These are phyloP conservation scores for Eurotiales sp. DNA, from an alignment of 2,329 filamentous ascomycete species.

Conservation along the genomic window DNA sequence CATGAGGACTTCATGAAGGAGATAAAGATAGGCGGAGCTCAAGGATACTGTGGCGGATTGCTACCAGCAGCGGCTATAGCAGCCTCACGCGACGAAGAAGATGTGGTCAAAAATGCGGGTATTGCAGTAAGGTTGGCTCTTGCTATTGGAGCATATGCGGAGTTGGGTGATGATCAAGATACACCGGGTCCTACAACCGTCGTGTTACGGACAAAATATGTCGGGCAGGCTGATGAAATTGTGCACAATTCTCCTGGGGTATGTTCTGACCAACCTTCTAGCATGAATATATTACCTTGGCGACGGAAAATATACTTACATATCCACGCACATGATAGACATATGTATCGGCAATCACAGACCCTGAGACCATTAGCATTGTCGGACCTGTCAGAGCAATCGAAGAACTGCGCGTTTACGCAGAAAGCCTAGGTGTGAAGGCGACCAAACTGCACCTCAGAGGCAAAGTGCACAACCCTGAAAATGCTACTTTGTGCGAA, in stretches of 20 bases:
- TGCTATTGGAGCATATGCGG: constrained; percentile 8
- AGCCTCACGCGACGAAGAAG: constrained; percentile 2
- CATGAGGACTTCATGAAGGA: constrained; percentile 6
- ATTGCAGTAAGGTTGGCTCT: constrained; percentile 5
- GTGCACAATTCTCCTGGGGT: constrained; percentile 8
- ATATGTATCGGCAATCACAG: constrained; percentile 11
- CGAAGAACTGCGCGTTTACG: constrained; percentile 8
- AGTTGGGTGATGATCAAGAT: constrained; percentile 9
- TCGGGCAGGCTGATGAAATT: constrained; percentile 9
- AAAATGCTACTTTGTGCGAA: constrained; percentile 6
- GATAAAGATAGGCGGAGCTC: constrained; percentile 5
- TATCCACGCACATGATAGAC: background rate
- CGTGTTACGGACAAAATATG: constrained; percentile 10
- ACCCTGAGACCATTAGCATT: constrained; percentile 11
- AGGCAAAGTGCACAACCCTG: constrained; percentile 12
- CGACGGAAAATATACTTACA: too few relatives aligned
- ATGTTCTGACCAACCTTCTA: too few relatives aligned
- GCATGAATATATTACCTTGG: too few relatives aligned
- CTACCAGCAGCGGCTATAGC: constrained; percentile 11
- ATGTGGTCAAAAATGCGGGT: constrained; percentile 6
- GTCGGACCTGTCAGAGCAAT: constrained; percentile 4
- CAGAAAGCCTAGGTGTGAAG: constrained; percentile 5
- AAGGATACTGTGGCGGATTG: constrained; percentile 11
- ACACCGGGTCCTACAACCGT: constrained; percentile 10
- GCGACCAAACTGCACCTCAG: constrained; percentile 10